Evolutionary conservation across 192 early-diverging fungal genomes (phyloP).

Genomic region (Allomyces macrogynus): DNA sequence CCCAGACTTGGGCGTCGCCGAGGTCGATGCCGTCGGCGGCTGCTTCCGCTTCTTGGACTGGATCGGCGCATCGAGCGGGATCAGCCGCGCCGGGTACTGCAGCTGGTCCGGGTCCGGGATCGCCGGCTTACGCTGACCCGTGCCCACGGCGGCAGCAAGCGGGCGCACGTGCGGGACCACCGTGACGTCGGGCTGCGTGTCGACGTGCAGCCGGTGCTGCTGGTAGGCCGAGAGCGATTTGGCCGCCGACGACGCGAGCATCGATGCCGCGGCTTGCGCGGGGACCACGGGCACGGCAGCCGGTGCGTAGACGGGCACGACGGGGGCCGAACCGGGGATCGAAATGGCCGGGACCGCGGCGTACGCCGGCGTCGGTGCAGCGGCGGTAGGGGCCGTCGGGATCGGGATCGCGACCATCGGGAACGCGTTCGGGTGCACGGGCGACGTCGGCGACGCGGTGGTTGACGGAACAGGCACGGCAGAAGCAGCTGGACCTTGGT

Average conservation of each 20-base stretch:
- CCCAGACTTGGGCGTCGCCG: too few species aligned
- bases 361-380: neutral
- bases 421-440: neutral
- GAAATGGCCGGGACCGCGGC: neutral
- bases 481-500: too few species aligned
- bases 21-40: neutral
- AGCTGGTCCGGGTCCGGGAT: neutral
- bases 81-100: neutral
- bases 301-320: neutral
- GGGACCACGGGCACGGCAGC: neutral
- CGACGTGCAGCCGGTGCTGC: neutral
- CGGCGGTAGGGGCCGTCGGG: neutral
- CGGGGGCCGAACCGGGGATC: neutral
- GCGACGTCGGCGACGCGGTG: neutral
- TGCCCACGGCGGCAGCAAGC: neutral
- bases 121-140: neutral
- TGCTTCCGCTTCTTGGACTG: neutral
- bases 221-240: neutral
- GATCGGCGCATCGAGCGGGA: neutral
- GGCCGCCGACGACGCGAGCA: too few species aligned
- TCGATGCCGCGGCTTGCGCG: too few species aligned
- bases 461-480: too few species aligned
- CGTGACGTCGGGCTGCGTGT: neutral
- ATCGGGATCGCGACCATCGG: neutral
- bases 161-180: neutral